Conservation (phyloP, 2,329 filamentous ascomycete species). For the Pestalotiopsis sp. region DNA sequence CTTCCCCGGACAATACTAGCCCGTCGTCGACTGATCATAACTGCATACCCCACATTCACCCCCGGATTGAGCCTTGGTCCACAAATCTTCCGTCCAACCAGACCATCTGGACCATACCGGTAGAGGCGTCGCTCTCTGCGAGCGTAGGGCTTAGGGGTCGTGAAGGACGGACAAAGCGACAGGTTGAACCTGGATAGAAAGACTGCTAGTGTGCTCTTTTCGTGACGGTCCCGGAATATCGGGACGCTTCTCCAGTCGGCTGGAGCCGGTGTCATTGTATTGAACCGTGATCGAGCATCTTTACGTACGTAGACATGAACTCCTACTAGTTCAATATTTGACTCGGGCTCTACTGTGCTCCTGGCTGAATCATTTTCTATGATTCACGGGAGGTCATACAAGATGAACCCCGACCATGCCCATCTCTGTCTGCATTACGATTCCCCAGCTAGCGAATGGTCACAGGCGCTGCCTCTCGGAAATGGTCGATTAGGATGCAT, state of each 20-base stretch:
- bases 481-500: constrained; percentile 46
- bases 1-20: constrained; percentile 8
- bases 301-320: neutral
- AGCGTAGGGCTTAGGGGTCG: neutral
- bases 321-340: neutral
- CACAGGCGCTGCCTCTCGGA: constrained; percentile 44
- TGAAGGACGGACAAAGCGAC: neutral
- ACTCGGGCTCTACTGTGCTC: neutral
- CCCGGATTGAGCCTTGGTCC: constrained; percentile 3
- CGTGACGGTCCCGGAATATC: neutral
- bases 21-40: neutral
- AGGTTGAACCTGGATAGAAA: neutral
- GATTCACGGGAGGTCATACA: neutral
- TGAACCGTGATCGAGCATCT: neutral
- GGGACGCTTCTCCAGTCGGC: neutral
- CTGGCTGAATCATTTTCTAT: neutral
- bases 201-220: neutral
- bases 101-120: constrained; percentile 5
- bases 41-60: constrained; percentile 7
- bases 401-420: neutral
- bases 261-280: neutral
- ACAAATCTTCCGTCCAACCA: constrained; percentile 11
- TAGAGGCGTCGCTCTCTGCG: neutral
- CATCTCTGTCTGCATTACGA: constrained; percentile 6
- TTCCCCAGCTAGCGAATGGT: constrained; percentile 1